Conservation (phyloP, 177 flowering plant genomes). For the Vitis hybrid region DNA sequence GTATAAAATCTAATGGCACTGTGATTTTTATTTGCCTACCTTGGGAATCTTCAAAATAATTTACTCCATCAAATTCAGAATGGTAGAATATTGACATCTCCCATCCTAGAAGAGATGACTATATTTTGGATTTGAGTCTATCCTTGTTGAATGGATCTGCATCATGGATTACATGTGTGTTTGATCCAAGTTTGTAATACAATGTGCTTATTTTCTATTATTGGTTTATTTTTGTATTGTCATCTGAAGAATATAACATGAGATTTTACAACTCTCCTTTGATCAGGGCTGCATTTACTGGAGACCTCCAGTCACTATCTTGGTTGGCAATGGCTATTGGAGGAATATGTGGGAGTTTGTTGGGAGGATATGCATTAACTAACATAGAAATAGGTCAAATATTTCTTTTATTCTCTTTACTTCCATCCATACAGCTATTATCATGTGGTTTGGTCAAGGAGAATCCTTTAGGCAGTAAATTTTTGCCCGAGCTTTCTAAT, state of each 20-base stretch:
- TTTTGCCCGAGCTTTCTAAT: constrained; percentile 24
- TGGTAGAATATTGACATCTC: no score
- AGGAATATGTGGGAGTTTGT: constrained; percentile 84
- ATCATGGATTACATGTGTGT: neutral
- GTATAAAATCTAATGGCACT: no score
- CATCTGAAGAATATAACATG: neutral
- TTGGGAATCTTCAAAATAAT: no score
- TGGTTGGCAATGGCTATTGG: constrained; percentile 96
- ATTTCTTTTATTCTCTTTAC: constrained; percentile 75
- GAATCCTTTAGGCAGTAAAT: constrained; percentile 30
- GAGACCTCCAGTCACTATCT: constrained; percentile 91
- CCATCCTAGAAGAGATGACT: no score
- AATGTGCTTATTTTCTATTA: neutral
- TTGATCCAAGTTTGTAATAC: no score
- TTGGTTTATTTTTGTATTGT: neutral
- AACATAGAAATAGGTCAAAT: constrained; percentile 58
- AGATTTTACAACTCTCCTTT: constrained; percentile 8
- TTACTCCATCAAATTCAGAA: no score
- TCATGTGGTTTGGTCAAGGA: constrained; percentile 85
- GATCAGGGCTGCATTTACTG: constrained; percentile 83
- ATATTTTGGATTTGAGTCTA: no score
- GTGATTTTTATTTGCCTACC: no score
- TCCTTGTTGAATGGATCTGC: neutral
- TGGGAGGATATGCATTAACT: constrained; percentile 80
- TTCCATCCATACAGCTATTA: constrained; percentile 70